Evolutionary conservation across 2,329 filamentous ascomycete species (phyloP), one percentile per base, ranked within the genome.

Genomic region (Aspergillus fumigatiaffinis): DNA sequence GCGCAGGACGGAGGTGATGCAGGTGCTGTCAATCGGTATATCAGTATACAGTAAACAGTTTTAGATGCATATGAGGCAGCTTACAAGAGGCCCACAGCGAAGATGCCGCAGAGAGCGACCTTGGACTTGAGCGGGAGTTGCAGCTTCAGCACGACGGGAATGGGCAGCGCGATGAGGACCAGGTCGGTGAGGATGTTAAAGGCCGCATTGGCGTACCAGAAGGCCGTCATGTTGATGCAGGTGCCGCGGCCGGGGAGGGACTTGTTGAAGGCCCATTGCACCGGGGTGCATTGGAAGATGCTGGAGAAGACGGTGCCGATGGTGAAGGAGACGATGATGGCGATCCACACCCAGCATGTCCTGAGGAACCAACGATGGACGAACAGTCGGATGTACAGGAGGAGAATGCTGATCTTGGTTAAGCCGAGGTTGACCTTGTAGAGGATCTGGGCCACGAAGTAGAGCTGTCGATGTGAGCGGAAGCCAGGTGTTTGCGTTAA

Each of bases 161-260:
- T 66, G 2, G 72, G 73, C 17, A 75, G 65, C 8, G 66, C 57
- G 46, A 76, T 61, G 46, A 77, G 68, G n/a, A 73, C 65, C 3
- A 75, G 47, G 53, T 77, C 73, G 21, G 65, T 71, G 7, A 70
- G 52, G 32, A 77, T 76, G 25, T 73, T 74, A 60, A 74, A 71
- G 1, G 69, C 64, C 17, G 71, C 79, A 56, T 82, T 82, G 52
- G 78, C 75, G 54, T 80, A 79, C 80, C 80, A 83, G 59, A 79
- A 79, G 3, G 68, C 69, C 1, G 76, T 77, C 29, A 79, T 66
- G 59, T 74, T 73, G 64, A 84, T 78, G 61, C 81, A 83, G 4
- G 59, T 71, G 0, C 80, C 77, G 20, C 35, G 23, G 17, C 51
- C 56, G 8, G 54, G 38, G 20, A 59, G 55, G 28, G 51, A 49